Conservation (phyloP, 768 basidiomycete genomes). For the Roridomyces roridus region DNA sequence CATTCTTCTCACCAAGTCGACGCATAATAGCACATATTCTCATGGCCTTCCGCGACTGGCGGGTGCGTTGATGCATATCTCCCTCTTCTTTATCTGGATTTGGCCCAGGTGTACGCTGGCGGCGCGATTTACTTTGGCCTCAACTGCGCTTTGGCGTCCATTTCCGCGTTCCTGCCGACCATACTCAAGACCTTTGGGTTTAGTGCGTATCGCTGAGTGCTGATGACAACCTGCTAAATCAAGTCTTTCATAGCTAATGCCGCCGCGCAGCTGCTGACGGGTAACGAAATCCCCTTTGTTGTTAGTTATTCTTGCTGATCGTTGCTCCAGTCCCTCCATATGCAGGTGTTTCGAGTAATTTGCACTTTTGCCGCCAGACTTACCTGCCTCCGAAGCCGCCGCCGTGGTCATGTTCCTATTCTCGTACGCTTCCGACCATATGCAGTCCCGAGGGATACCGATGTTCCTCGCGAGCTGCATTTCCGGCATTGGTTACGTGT, state of each 20-base stretch:
- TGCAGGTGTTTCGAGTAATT: slow-evolving; percentile 36
- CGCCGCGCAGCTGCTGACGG: slow-evolving; percentile 69
- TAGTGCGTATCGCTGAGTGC: slow-evolving; percentile 49
- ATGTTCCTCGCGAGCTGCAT: slow-evolving; percentile 50
- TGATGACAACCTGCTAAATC: slow-evolving; percentile 12
- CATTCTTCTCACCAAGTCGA: neutral
- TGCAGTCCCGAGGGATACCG: slow-evolving; percentile 62
- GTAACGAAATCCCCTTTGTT: neutral
- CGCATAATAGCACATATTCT: slow-evolving; percentile 57
- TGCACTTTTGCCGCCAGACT: no score
- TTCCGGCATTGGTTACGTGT: slow-evolving; percentile 69
- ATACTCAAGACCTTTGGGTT: slow-evolving; percentile 78
- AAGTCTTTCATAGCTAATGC: slow-evolving; percentile 54
- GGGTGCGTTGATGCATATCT: slow-evolving; percentile 43
- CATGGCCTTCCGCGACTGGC: slow-evolving; percentile 75
- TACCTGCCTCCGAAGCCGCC: slow-evolving; percentile 41
- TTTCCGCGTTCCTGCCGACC: slow-evolving; percentile 82
- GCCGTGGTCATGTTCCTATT: slow-evolving; percentile 62
- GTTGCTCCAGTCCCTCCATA: slow-evolving; percentile 70
- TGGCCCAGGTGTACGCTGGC: slow-evolving; percentile 58
- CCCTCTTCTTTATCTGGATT: neutral
- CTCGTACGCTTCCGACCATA: slow-evolving; percentile 67
- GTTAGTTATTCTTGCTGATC: neutral
- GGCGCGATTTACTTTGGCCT: slow-evolving; percentile 82
- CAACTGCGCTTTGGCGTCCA: slow-evolving; percentile 78